These are phyloP conservation scores for Arthroderma uncinatum DNA, from an alignment of 2,329 filamentous ascomycete genomes.

Conservation along the genomic window DNA sequence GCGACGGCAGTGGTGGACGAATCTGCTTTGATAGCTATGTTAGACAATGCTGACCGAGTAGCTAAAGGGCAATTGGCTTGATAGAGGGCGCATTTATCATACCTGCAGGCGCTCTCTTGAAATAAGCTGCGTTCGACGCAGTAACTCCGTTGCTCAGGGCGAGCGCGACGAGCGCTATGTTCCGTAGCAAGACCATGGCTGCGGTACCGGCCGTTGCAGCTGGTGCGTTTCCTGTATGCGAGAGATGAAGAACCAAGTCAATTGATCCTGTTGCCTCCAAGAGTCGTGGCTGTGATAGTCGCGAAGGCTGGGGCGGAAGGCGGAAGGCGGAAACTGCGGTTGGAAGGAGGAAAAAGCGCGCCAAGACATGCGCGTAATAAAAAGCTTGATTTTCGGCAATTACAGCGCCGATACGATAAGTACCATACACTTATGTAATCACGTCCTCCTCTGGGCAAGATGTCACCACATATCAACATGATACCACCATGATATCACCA, in stretches of 20 bases:
- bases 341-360: too few relatives aligned
- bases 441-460: too few relatives aligned
- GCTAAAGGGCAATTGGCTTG: not conserved
- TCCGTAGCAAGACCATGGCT: constrained; percentile 2
- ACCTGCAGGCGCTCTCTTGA: not conserved
- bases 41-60: not conserved
- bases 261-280: not conserved
- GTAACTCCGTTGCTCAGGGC: not conserved
- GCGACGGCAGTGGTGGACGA: not conserved
- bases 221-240: not conserved
- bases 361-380: too few relatives aligned
- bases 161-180: not conserved
- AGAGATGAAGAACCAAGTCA: not conserved
- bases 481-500: too few relatives aligned
- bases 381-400: too few relatives aligned
- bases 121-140: not conserved
- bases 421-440: too few relatives aligned
- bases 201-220: not conserved
- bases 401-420: too few relatives aligned
- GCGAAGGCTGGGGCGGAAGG: too few relatives aligned
- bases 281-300: too few relatives aligned
- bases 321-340: too few relatives aligned
- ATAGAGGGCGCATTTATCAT: not conserved
- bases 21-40: not conserved
- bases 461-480: too few relatives aligned